Evolutionary conservation across 2,329 filamentous ascomycete genomes (phyloP).

Genomic region (Penicillium sp.): DNA sequence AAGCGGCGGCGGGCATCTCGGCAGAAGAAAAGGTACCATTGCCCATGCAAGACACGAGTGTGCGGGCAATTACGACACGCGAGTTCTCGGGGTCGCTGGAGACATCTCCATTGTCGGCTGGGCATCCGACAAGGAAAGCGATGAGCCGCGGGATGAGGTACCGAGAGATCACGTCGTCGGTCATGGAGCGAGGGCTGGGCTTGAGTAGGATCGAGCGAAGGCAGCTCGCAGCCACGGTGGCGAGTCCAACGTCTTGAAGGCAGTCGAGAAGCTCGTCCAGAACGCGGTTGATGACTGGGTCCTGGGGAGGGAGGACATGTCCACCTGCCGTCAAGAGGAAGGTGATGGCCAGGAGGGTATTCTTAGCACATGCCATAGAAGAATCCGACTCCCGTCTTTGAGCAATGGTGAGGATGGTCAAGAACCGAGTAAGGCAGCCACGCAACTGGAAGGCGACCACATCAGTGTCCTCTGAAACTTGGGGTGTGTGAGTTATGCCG

Average conservation of each 20-base stretch:
- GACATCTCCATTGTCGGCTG: conserved; percentile 56
- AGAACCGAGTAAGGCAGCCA: conserved; percentile 74
- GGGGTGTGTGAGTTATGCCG: conserved; percentile 55
- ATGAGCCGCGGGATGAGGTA: conserved; percentile 72
- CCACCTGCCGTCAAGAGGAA: conserved; percentile 80
- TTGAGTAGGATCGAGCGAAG: conserved; percentile 76
- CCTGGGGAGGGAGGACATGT: conserved; percentile 67
- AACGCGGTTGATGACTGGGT: conserved; percentile 69
- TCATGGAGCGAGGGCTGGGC: conserved; percentile 53
- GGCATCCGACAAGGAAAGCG: conserved; percentile 59
- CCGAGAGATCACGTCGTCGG: conserved; percentile 69
- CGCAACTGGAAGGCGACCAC: conserved; percentile 67
- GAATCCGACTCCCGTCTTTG: conserved; percentile 58
- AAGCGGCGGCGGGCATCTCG: conserved; percentile 54
- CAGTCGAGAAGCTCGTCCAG: conserved; percentile 81
- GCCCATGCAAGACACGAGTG: conserved; percentile 67
- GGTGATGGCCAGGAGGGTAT: conserved; percentile 80
- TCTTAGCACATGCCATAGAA: conserved; percentile 85
- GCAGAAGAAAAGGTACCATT: conserved; percentile 33
- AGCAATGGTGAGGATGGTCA: conserved; percentile 59
- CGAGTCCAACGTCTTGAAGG: conserved; percentile 56
- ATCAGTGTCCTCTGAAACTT: conserved; percentile 35
- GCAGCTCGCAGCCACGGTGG: conserved; percentile 86
- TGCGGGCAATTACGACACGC: conserved; percentile 65
- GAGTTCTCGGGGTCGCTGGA: conserved; percentile 67